Evolutionary conservation across 1,139 yeast species (phyloP), one percentile per base, ranked within the genome.

Genomic region (Taphrina betulina): DNA sequence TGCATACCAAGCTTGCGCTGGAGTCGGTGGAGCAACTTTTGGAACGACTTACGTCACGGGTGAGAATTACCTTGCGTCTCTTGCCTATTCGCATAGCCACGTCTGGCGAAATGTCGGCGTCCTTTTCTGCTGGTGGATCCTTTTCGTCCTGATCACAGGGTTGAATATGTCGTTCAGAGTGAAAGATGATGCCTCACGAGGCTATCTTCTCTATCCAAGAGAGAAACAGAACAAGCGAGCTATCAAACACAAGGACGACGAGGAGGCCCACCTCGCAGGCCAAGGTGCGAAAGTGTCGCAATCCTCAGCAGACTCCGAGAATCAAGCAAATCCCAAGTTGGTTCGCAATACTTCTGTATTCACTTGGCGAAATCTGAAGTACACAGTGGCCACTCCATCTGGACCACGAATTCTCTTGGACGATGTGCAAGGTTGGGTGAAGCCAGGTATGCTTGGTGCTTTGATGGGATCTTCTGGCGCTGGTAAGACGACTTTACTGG

Each of bases 21-120:
- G 78, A 24, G 77, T 78, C 26, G 82, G 80, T 35, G 89, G 90
- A 61, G 71, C 89, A 5, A 67, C 66, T 3, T 72, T 85, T 4
- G 95, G 95, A 53, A 63, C 70, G 16, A 62, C 62, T 26, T 63
- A 60, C 52, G 84, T 87, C 41, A 61, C 66, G 36, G 95, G 95
- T 66, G 75, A 80, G 55, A 71, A 65, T 14, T 87, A 81, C 67
- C 61, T 87, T 48, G 63, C 62, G 3, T 58, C 63, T 19, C 68
- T 80, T 1, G 82, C 67, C 12, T 86, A 84, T 69, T 64, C 68
- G 42, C 75, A 77, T 63, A 60, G 71, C 5, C 88, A 87, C 68
- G 79, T 79, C 66, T 88, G 96, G 96, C 81, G 95, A 73, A 83
- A 87, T 66, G 78, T 80, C 63, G 95, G 95, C 67, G 82, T 87